These are phyloP conservation scores for Singerocomus rubriflavus DNA, from an alignment of 1,284 basidiomycete species.

Conservation along the genomic window DNA sequence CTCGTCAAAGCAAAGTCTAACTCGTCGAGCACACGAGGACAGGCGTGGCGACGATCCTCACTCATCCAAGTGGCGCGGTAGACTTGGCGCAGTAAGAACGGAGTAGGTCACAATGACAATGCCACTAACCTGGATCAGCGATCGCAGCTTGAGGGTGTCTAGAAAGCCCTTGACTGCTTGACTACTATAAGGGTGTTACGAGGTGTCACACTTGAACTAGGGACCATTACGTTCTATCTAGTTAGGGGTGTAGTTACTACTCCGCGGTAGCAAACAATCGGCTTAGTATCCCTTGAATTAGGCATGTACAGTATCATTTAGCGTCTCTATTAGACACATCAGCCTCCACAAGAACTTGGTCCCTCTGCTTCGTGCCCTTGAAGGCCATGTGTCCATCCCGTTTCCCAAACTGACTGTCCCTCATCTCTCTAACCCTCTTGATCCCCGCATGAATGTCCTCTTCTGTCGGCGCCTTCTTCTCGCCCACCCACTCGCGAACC, in stretches of 20 bases:
- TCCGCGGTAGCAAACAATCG: conserved; percentile 6
- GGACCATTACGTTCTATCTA: too few relatives aligned
- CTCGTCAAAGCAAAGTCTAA: background rate
- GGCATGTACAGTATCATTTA: conserved; percentile 2
- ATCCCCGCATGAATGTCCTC: conserved; percentile 31
- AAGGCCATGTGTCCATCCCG: conserved; percentile 7
- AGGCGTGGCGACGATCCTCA: background rate
- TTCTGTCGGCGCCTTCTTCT: conserved; percentile 50
- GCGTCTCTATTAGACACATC: background rate
- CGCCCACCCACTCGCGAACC: conserved; percentile 68
- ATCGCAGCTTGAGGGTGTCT: background rate
- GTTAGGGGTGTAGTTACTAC: too few relatives aligned
- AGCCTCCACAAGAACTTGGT: background rate
- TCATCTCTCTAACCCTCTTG: conserved; percentile 30
- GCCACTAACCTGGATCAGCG: background rate
- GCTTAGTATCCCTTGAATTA: too few relatives aligned
- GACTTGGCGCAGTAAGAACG: background rate
- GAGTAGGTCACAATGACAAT: background rate
- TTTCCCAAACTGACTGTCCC: conserved; percentile 20
- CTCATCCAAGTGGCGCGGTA: background rate
- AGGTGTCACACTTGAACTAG: background rate
- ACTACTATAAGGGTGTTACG: background rate
- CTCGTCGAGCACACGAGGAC: background rate
- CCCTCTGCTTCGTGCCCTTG: background rate
- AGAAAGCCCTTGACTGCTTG: background rate